Conservation (phyloP, 2,329 filamentous ascomycete genomes). For the Cercospora brassicicola region DNA sequence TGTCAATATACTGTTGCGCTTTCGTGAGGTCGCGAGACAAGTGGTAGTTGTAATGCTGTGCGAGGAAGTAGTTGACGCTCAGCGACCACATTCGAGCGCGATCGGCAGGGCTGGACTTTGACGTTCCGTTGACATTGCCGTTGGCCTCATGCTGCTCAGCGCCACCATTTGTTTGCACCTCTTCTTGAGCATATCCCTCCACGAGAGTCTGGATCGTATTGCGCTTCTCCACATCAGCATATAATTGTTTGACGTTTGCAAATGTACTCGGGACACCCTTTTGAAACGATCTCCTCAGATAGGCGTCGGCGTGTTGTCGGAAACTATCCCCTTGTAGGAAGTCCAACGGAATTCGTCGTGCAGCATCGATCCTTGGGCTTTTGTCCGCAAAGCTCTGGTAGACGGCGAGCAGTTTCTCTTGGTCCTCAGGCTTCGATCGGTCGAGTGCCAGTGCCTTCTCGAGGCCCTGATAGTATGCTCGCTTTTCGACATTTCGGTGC, state of each 20-base stretch:
- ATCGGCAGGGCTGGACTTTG: conserved; percentile 35
- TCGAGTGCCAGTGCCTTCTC: conserved; percentile 67
- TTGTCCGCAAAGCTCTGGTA: conserved; percentile 81
- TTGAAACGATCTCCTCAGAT: conserved; percentile 79
- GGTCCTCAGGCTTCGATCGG: conserved; percentile 60
- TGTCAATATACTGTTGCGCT: conserved; percentile 79
- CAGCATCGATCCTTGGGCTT: conserved; percentile 78
- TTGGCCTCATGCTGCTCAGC: conserved; percentile 31
- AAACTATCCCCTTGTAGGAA: conserved; percentile 85
- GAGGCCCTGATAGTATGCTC: conserved; percentile 79
- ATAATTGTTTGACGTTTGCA: conserved; percentile 92
- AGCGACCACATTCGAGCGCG: conserved; percentile 63
- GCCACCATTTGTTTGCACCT: conserved; percentile 33
- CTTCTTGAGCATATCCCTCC: conserved; percentile 66
- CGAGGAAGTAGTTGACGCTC: conserved; percentile 86
- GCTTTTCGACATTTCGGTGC: conserved; percentile 83
- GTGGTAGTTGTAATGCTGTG: conserved; percentile 94
- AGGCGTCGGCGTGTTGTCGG: conserved; percentile 70
- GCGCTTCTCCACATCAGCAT: conserved; percentile 74
- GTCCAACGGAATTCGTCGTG: conserved; percentile 81
- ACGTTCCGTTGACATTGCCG: conserved; percentile 43
- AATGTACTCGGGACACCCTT: conserved; percentile 96
- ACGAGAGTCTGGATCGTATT: conserved; percentile 73
- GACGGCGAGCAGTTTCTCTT: conserved; percentile 71
- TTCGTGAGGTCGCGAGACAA: conserved; percentile 80